A percentile compares a stretch with the other conserved stretches of the same genome.
Evolutionary conservation across 2,329 filamentous ascomycete genomes (phyloP).

Genomic region (Cercospora citrullina): DNA sequence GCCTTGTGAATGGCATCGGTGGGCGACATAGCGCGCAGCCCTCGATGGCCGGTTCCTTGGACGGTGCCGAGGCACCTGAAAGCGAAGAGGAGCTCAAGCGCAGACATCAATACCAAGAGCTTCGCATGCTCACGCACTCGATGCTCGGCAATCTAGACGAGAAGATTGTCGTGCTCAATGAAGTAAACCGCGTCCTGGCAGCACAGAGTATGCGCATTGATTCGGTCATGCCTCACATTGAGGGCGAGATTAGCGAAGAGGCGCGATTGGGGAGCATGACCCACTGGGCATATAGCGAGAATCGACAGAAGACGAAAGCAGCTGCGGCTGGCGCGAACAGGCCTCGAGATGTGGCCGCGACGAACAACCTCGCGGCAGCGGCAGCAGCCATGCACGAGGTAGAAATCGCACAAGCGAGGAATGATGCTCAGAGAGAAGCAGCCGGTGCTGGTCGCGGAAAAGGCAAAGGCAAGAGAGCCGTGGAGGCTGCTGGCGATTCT

Average conservation of each 20-base stretch:
- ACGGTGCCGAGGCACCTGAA: slow-evolving; percentile 31
- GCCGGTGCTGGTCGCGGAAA: slow-evolving; percentile 57
- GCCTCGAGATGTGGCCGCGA: slow-evolving; percentile 74
- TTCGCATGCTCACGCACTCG: slow-evolving; percentile 75
- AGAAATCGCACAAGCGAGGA: slow-evolving; percentile 76
- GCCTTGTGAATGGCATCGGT: slow-evolving; percentile 40
- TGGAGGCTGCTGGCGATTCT: slow-evolving; percentile 66
- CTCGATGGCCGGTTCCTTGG: slow-evolving; percentile 30
- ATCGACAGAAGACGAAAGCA: slow-evolving; percentile 58
- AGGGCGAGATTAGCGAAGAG: slow-evolving; percentile 89
- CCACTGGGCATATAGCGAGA: slow-evolving; percentile 94
- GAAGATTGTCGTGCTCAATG: slow-evolving; percentile 94
- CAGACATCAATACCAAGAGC: slow-evolving; percentile 62
- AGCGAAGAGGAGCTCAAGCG: slow-evolving; percentile 52
- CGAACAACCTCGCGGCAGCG: slow-evolving; percentile 67
- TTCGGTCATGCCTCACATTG: slow-evolving; percentile 81
- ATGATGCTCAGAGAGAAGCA: slow-evolving; percentile 70
- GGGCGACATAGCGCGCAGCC: slow-evolving; percentile 28
- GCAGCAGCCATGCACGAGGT: slow-evolving; percentile 75
- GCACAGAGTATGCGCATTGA: slow-evolving; percentile 83
- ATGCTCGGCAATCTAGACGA: slow-evolving; percentile 91
- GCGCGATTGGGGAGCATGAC: slow-evolving; percentile 86
- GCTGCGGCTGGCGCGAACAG: slow-evolving; percentile 67
- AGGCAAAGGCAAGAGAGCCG: slow-evolving; percentile 63
- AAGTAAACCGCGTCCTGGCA: slow-evolving; percentile 84